Conservation (phyloP, 1,139 yeast species). For the Torulaspora pretoriensis region DNA sequence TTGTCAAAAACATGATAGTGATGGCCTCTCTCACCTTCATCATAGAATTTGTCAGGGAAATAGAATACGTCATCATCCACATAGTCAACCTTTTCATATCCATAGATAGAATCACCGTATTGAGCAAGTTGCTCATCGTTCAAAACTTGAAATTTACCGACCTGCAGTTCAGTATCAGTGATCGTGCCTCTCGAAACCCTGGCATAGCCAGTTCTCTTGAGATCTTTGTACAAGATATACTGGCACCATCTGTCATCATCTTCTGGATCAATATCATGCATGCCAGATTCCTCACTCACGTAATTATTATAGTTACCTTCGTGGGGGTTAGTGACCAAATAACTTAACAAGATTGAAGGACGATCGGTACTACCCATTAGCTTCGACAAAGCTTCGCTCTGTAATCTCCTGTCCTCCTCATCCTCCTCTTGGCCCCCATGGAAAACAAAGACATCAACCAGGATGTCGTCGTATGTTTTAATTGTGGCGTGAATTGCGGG, state of each 20-base stretch:
- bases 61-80: constrained; percentile 51
- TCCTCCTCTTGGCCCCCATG: constrained; percentile 99
- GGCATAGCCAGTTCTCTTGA: constrained; percentile 89
- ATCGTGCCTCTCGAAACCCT: constrained; percentile 89
- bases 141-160: constrained; percentile 79
- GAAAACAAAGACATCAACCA: constrained; percentile 90
- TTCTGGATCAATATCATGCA: constrained; percentile 87
- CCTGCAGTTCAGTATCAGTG: constrained; percentile 94
- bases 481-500: constrained; percentile 97
- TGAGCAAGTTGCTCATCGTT: constrained; percentile 40
- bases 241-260: constrained; percentile 99
- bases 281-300: constrained; percentile 76
- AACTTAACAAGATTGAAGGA: constrained; percentile 81
- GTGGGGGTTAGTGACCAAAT: constrained; percentile 80
- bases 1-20: constrained; percentile 90
- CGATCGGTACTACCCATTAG: constrained; percentile 75
- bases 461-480: constrained; percentile 73
- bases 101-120: constrained; percentile 47
- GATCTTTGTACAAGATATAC: constrained; percentile 80
- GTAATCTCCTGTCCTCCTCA: constrained; percentile 84
- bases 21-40: constrained; percentile 95
- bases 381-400: constrained; percentile 68
- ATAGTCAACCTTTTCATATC: constrained; percentile 54
- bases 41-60: constrained; percentile 79
- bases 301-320: constrained; percentile 90